A percentile compares a stretch with the other conserved stretches of the same genome.
Evolutionary conservation across 495 filamentous ascomycete species (phyloP).

Genomic region (Tuber indicum): DNA sequence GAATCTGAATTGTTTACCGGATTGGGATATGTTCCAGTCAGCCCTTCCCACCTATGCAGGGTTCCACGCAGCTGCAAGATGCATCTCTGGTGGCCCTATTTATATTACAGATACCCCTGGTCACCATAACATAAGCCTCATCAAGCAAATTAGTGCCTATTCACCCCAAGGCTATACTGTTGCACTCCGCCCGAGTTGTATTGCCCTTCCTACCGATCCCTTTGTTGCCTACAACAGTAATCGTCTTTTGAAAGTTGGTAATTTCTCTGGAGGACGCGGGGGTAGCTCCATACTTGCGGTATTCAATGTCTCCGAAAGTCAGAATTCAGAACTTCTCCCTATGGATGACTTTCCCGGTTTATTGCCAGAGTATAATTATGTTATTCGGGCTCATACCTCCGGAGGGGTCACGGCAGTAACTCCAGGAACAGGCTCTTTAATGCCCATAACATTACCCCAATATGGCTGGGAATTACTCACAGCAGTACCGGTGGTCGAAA

Average conservation of each 20-base stretch:
- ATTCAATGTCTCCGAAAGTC: slow-evolving; percentile 64
- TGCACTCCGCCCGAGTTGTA: slow-evolving; percentile 25
- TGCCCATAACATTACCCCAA: slow-evolving; percentile 56
- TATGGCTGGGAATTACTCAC: slow-evolving; percentile 77
- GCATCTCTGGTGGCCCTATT: slow-evolving; percentile 82
- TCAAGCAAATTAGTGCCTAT: slow-evolving; percentile 58
- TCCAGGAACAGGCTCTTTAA: slow-evolving; percentile 43
- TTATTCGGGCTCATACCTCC: slow-evolving; percentile 65
- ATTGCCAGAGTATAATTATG: slow-evolving; percentile 50
- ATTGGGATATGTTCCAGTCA: slow-evolving; percentile 99
- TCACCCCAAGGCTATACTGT: slow-evolving; percentile 27
- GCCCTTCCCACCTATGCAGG: slow-evolving; percentile 60
- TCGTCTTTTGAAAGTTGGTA: slow-evolving; percentile 68
- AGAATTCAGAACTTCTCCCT: slow-evolving; percentile 59
- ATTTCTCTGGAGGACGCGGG: slow-evolving; percentile 45
- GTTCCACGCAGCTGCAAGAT: slow-evolving; percentile 85
- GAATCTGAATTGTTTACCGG: slow-evolving; percentile 60
- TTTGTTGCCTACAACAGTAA: slow-evolving; percentile 70
- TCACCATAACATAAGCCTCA: slow-evolving; percentile 64
- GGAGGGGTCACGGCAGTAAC: slow-evolving; percentile 54
- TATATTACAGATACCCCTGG: slow-evolving; percentile 89
- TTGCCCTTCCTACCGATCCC: slow-evolving; percentile 48
- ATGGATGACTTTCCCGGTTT: slow-evolving; percentile 69
- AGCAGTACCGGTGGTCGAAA: slow-evolving; percentile 57
- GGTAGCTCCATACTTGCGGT: slow-evolving; percentile 53